These are phyloP conservation scores for Penicillium flavigenum DNA, from an alignment of 495 filamentous ascomycete species.

Conservation along the genomic window DNA sequence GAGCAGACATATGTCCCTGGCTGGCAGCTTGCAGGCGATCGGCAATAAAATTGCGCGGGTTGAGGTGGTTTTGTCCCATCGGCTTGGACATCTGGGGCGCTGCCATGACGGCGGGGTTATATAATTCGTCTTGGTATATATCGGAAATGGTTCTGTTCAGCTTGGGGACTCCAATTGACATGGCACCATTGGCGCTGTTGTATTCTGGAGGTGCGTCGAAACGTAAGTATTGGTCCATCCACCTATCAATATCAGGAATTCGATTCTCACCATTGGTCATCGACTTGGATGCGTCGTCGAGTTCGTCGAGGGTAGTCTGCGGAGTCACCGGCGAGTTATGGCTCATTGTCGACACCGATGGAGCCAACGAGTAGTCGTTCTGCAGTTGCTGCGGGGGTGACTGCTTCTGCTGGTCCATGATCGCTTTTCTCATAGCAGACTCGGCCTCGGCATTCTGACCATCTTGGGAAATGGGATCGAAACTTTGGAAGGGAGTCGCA, in stretches of 20 bases:
- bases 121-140: conserved; percentile 80
- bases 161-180: conserved; percentile 63
- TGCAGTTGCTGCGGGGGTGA: conserved; percentile 33
- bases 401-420: conserved; percentile 53
- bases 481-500: conserved; percentile 47
- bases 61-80: conserved; percentile 43
- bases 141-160: conserved; percentile 85
- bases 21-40: conserved; percentile 77
- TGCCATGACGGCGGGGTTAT: conserved; percentile 63
- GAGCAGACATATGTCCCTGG: conserved; percentile 65
- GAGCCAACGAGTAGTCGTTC: conserved; percentile 49
- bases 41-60: conserved; percentile 64
- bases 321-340: conserved; percentile 59
- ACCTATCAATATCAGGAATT: conserved; percentile 46
- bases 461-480: conserved; percentile 44
- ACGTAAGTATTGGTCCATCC: conserved; percentile 64
- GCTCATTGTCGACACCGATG: conserved; percentile 56
- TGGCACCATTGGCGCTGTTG: conserved; percentile 28
- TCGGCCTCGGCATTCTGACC: conserved; percentile 46
- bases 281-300: conserved; percentile 49
- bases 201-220: conserved; percentile 51
- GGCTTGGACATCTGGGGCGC: conserved; percentile 46
- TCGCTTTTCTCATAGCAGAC: conserved; percentile 53
- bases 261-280: conserved; percentile 52
- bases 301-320: conserved; percentile 52